These are phyloP conservation scores for Carex sylvatica DNA, from an alignment of 202 grass and related monocot species.

Conservation along the genomic window DNA sequence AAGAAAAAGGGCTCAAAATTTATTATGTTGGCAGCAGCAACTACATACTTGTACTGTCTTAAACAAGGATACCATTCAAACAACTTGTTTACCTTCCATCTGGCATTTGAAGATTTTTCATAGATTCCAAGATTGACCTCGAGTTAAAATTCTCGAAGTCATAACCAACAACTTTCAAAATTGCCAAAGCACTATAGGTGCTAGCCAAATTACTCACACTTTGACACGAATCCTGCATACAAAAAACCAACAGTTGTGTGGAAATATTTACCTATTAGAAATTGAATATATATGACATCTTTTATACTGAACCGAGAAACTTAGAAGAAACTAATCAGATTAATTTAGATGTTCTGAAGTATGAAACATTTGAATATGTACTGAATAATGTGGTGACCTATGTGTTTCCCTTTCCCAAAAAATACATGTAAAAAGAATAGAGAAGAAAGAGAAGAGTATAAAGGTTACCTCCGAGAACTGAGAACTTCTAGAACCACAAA, in stretches of 20 bases:
- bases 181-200: constrained; percentile 82
- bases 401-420: neutral
- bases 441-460: constrained; percentile 3
- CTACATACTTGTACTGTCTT: neutral
- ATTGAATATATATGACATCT: neutral
- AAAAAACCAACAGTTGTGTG: constrained; percentile 8
- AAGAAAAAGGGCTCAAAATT: neutral
- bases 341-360: neutral
- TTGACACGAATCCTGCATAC: constrained; percentile 45
- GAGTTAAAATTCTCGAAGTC: constrained; percentile 54
- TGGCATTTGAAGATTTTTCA: constrained; percentile 76
- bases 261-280: neutral
- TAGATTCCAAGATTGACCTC: constrained; percentile 53
- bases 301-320: neutral
- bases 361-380: constrained; percentile 3
- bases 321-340: constrained; percentile 1
- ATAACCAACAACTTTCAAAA: constrained; percentile 73
- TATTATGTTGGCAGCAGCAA: neutral
- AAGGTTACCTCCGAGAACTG: constrained; percentile 61
- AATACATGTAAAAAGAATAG: neutral
- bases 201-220: constrained; percentile 84
- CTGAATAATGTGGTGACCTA: neutral
- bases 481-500: constrained; percentile 80
- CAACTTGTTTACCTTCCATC: constrained; percentile 74
- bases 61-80: neutral